A percentile compares a stretch with the other conserved stretches of the same genome.
These are phyloP conservation scores for Anisodus tanguticus DNA, from an alignment of 257 asterid species.

Conservation along the genomic window DNA sequence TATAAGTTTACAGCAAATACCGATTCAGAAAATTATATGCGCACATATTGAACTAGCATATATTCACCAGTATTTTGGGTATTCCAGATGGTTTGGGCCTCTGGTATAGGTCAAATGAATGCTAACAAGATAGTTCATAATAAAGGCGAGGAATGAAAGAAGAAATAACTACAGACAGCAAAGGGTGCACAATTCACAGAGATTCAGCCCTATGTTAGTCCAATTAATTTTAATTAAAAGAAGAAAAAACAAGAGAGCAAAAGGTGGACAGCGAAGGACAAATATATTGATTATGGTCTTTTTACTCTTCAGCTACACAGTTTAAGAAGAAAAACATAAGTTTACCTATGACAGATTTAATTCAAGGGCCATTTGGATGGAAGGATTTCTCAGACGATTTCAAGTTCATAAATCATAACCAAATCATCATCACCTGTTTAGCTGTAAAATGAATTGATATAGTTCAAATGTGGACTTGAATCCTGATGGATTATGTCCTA, in stretches of 20 bases:
- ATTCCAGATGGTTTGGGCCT: not conserved
- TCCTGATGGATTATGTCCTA: conserved; percentile 2
- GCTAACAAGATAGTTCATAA: not conserved
- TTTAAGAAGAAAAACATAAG: not conserved
- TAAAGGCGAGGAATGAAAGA: not conserved
- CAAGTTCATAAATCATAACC: not conserved
- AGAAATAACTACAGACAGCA: not conserved
- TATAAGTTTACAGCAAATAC: not conserved
- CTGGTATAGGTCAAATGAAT: not conserved
- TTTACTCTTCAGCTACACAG: not conserved
- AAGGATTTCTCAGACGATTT: not conserved
- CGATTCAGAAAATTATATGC: not conserved
- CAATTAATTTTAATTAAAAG: not conserved
- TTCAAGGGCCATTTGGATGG: not conserved
- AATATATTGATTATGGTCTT: not conserved
- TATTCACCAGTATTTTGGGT: not conserved
- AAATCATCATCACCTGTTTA: not conserved
- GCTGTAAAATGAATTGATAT: not conserved
- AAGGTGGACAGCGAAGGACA: not conserved
- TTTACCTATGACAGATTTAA: not conserved
- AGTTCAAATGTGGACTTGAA: not conserved
- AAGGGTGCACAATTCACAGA: conserved; percentile 5
- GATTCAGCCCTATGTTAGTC: not conserved
- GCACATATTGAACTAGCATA: not conserved
- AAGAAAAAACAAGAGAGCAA: not conserved